Evolutionary conservation across 2,329 filamentous ascomycete species (phyloP), one percentile per base, ranked within the genome.

Genomic region (Sphaerulina populicola): DNA sequence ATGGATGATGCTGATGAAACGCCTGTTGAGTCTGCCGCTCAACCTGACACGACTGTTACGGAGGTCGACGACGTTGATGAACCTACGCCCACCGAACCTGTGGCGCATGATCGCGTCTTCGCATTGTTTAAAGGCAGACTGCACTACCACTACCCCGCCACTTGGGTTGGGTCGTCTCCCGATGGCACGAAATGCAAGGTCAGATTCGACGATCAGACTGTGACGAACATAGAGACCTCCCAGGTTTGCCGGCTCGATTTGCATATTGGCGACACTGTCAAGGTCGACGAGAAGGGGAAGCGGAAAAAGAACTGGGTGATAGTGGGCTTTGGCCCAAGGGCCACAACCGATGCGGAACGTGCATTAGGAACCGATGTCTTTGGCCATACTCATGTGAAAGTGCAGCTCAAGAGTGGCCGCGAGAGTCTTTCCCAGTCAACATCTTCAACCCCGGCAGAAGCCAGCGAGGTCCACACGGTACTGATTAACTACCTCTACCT

Each of bases 121-220:
- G 79, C 80, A 6, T 70, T 72, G 27, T 83, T 80, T 73, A 79
- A 74, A 56, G 69, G 69, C n/a, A 74, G 70, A 43, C 60, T 45
- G 39, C 72, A 73, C 47, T 71, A 68, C n/a, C 83, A 77, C 61
- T 81, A 80, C 60, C 78, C 80, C 43, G 80, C 77, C 7, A 78
- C 74, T n/a, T 82, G 75, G 58, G 63, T 81, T 31, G 76, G 74
- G 2, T 67, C 66, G 12, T 67, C 73, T 15, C 63, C 69, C 0
- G 67, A 72, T 45, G 60, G 61, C 1, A 59, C 60, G 35, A 72
- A 71, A 29, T 74, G 76, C 57, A 64, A 68, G 11, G 60, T 77
- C 21, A 68, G 69, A n/a, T 77, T 72, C 46, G 74, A 77, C 54
- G 74, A 77, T 53, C 70, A 66, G 10, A 73, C 69, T 4, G 61